Base-by-base conservation (phyloP, 2,329 filamentous ascomycete species). In the Calonectria pseudoreteaudii region DNA sequence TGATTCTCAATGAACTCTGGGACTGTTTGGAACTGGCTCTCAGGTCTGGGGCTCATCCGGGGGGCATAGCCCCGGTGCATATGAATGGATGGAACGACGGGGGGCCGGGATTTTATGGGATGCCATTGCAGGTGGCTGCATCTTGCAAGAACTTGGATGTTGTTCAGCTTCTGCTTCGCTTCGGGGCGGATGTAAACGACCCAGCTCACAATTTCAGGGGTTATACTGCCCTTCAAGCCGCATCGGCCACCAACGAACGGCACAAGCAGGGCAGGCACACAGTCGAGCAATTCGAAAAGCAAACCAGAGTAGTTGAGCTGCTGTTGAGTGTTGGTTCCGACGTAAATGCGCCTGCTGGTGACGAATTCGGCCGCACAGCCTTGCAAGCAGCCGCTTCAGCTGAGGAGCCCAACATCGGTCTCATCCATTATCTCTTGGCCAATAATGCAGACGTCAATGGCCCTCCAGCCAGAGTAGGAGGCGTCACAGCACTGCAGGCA, bases 401-500 rank as follows among this genome's bases (percentile, higher is more conserved):
- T 1, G 26, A 23, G 5, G 28, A 26, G 3, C 60, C 60, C 18
- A 38, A 49, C 41, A 31, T 34, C 8, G 18, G 13, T 16, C 18
- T 34, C 11, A 49, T 65, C n/a, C 4, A 47, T 16, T 28, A 31
- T 14, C 60, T 65, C 30, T 31, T 67, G 41, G 28, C 1, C 14
- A 38, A 49, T 2, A 23, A 6, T 3, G 53, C 70, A 31, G 16
- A 68, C 9, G 44, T 64, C 53, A 72, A 72, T 13, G n/a, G 56
- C 4, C n/a, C 70, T 50, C 44, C 70, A 20, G 60, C 18, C 30
- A 34, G 20, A 20, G 16, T n/a, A 28, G 44, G 16, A 5, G 70
- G 70, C 1, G 36, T 68, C 13, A 72, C 70, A 4, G 70, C 70
- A 18, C 20, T 73, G 2, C 71, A 73, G 8, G 67, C 31, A 2